phyloP scores from a whole-genome alignment of 163 green algal species.

The Chlorella variabilis region DNA sequence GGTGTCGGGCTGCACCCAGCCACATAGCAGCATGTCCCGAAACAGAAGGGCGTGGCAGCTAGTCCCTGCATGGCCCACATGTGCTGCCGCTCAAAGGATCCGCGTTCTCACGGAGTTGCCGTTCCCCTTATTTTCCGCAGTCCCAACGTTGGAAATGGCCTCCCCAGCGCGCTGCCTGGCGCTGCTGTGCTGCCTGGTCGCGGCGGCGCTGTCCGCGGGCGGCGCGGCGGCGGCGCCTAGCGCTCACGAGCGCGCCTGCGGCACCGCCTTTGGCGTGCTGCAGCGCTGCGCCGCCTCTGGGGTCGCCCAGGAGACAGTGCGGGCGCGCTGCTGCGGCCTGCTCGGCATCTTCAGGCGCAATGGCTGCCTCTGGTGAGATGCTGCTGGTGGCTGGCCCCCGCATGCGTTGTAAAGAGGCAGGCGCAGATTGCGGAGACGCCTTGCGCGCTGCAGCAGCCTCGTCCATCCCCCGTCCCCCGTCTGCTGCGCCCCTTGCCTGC shows the following conservation, averaged over 20 bases:
- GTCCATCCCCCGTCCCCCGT: too few relatives aligned
- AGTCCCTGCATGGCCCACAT: too few relatives aligned
- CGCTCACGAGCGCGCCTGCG: constrained; percentile 9
- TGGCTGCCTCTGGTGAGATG: constrained; percentile 34
- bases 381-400: not conserved
- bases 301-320: not conserved
- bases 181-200: not conserved
- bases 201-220: not conserved
- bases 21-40: too few relatives aligned
- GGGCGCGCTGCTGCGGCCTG: constrained; percentile 14
- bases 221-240: not conserved
- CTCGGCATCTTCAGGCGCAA: constrained; percentile 14
- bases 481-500: too few relatives aligned
- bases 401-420: not conserved
- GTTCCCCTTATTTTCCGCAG: too few relatives aligned
- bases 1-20: too few relatives aligned
- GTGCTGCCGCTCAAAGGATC: too few relatives aligned
- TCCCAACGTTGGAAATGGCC: too few relatives aligned
- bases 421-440: not conserved
- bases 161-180: too few relatives aligned
- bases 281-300: not conserved
- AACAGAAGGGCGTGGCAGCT: too few relatives aligned
- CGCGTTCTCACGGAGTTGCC: too few relatives aligned
- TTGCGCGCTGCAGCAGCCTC: too few relatives aligned
- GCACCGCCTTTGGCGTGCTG: constrained; percentile 17